These are phyloP conservation scores for Xylariales sp. DNA, from an alignment of 2,329 filamentous ascomycete genomes.

Conservation along the genomic window DNA sequence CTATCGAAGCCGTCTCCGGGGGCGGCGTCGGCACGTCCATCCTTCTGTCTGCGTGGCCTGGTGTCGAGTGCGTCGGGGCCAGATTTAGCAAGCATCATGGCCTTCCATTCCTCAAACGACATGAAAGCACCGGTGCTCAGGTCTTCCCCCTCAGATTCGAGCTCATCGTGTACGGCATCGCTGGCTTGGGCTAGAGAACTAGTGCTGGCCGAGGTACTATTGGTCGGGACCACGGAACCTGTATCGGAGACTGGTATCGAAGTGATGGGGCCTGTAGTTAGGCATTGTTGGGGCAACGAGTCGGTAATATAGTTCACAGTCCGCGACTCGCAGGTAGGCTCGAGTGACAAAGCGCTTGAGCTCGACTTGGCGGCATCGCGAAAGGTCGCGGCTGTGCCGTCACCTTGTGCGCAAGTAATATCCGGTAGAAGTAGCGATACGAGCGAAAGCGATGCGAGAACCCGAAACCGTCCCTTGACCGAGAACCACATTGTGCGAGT, in stretches of 20 bases:
- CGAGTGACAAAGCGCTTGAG: slow-evolving; percentile 37
- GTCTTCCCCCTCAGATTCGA: slow-evolving; percentile 72
- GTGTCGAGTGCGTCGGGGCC: slow-evolving; percentile 78
- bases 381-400: slow-evolving; percentile 35
- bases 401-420: slow-evolving; percentile 36
- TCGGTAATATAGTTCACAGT: slow-evolving; percentile 88
- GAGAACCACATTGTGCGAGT: slow-evolving; percentile 44
- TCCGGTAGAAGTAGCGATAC: slow-evolving; percentile 32
- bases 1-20: slow-evolving; percentile 77
- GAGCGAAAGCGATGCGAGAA: slow-evolving; percentile 37
- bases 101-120: slow-evolving; percentile 99
- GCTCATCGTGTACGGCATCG: slow-evolving; percentile 57
- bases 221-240: slow-evolving; percentile 38
- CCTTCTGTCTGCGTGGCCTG: slow-evolving; percentile 69
- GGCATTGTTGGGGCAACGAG: slow-evolving; percentile 79
- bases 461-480: slow-evolving; percentile 35
- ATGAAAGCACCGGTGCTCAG: slow-evolving; percentile 77
- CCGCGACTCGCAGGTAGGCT: slow-evolving; percentile 64
- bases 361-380: slow-evolving; percentile 40
- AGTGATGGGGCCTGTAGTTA: slow-evolving; percentile 66
- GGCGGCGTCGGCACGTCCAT: slow-evolving; percentile 61
- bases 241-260: slow-evolving; percentile 43
- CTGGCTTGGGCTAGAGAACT: slow-evolving; percentile 36
- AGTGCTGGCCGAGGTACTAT: slow-evolving; percentile 40
- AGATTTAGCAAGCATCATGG: slow-evolving; percentile 85